Evolutionary conservation across 257 asterid genomes (phyloP).

Genomic region (Nicotiana sylvestris): DNA sequence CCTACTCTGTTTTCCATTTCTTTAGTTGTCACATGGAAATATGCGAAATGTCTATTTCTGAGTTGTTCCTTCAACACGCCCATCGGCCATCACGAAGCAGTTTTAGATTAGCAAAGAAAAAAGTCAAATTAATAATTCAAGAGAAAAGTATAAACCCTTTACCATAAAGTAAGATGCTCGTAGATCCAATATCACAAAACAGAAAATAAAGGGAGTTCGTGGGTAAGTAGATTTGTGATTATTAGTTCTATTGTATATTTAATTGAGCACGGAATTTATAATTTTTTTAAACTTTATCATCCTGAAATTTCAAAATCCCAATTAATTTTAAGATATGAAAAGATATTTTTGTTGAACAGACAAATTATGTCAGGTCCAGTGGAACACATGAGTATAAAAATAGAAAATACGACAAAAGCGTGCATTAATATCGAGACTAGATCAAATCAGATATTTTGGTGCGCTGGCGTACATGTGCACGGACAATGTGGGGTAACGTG

Average conservation of each 20-base stretch:
- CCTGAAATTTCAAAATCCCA: no score
- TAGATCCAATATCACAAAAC: not conserved
- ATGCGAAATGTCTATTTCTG: no score
- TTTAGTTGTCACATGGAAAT: no score
- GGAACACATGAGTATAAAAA: no score
- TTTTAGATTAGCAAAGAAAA: not conserved
- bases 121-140: not conserved
- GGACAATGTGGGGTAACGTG: not conserved
- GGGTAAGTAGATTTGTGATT: no score
- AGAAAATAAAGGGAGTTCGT: not conserved
- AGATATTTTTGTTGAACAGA: no score
- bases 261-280: no score
- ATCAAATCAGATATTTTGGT: not conserved
- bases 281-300: no score
- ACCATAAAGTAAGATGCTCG: not conserved
- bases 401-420: not conserved
- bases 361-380: no score
- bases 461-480: not conserved
- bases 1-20: no score
- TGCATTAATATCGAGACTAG: not conserved
- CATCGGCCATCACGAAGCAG: not conserved
- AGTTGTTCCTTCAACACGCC: not conserved
- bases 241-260: no score
- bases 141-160: not conserved
- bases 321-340: no score